These are phyloP conservation scores for Aspergillus haitiensis DNA, from an alignment of 495 filamentous ascomycete genomes.

Conservation along the genomic window DNA sequence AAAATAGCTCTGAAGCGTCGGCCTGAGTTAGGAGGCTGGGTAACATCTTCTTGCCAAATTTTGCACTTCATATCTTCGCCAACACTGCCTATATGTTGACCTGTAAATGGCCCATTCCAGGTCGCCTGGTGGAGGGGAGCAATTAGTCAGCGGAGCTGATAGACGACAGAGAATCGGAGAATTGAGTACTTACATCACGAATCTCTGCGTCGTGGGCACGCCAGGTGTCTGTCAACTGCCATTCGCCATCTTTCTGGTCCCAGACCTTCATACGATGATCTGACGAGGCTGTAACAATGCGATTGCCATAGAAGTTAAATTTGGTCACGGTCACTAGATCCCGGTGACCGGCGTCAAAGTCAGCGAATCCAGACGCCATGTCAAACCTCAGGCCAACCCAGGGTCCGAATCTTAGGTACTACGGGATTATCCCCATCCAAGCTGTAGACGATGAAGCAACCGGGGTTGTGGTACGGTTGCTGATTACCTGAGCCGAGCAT, in stretches of 20 bases:
- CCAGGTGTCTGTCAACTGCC: constrained; percentile 84
- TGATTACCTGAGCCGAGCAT: constrained; percentile 21
- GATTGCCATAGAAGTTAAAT: constrained; percentile 81
- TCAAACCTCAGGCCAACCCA: constrained; percentile 33
- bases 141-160: constrained; percentile 5
- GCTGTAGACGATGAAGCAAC: constrained; percentile 13
- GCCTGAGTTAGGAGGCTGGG: constrained; percentile 66
- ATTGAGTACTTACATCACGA: constrained; percentile 62
- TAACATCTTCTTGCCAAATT: constrained; percentile 85
- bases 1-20: constrained; percentile 72
- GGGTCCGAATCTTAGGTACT: constrained; percentile 6
- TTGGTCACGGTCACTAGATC: constrained; percentile 52
- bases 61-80: constrained; percentile 85
- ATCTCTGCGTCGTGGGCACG: constrained; percentile 90
- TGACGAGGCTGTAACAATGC: constrained; percentile 84
- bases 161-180: constrained; percentile 4
- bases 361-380: constrained; percentile 54
- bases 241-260: constrained; percentile 75
- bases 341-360: constrained; percentile 66
- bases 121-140: constrained; percentile 57
- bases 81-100: constrained; percentile 65
- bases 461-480: not conserved
- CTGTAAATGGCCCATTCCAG: constrained; percentile 69
- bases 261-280: constrained; percentile 95
- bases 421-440: constrained; percentile 4